Conservation (phyloP, 148 eudicot genomes). For the Fagopyrum esculentum region DNA sequence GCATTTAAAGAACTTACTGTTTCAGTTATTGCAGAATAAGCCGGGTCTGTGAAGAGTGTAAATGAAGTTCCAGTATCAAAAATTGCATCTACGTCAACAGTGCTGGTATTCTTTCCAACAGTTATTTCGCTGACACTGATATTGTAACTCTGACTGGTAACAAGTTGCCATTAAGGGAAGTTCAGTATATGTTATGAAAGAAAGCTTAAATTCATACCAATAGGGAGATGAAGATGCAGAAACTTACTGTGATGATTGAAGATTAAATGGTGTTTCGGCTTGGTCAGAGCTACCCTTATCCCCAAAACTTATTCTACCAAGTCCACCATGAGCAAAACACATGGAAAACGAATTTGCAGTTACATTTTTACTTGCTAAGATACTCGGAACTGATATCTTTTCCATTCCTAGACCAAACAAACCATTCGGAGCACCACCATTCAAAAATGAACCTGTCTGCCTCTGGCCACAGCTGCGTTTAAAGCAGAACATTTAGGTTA, state of each 20-base stretch:
- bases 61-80: conserved; percentile 91
- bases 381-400: conserved; percentile 64
- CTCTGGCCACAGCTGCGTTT: conserved; percentile 66
- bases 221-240: background rate
- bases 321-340: conserved; percentile 69
- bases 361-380: conserved; percentile 53
- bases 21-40: conserved; percentile 48
- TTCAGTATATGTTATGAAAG: background rate
- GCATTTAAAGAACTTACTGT: conserved; percentile 37
- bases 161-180: conserved; percentile 11
- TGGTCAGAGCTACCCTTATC: conserved; percentile 68
- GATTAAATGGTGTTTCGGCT: conserved; percentile 58
- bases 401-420: conserved; percentile 79
- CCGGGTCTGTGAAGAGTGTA: conserved; percentile 66
- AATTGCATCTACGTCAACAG: conserved; percentile 37
- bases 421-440: conserved; percentile 87
- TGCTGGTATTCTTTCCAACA: conserved; percentile 43
- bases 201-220: background rate
- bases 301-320: conserved; percentile 81
- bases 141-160: conserved; percentile 49
- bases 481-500: background rate
- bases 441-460: conserved; percentile 78
- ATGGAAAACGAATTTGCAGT: conserved; percentile 82
- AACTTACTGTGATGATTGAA: conserved; percentile 38
- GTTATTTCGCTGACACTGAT: conserved; percentile 46